Evolutionary conservation across 176 grass and related monocot genomes (phyloP), one percentile per base, ranked within the genome.

Genomic region (Carex scoparia): DNA sequence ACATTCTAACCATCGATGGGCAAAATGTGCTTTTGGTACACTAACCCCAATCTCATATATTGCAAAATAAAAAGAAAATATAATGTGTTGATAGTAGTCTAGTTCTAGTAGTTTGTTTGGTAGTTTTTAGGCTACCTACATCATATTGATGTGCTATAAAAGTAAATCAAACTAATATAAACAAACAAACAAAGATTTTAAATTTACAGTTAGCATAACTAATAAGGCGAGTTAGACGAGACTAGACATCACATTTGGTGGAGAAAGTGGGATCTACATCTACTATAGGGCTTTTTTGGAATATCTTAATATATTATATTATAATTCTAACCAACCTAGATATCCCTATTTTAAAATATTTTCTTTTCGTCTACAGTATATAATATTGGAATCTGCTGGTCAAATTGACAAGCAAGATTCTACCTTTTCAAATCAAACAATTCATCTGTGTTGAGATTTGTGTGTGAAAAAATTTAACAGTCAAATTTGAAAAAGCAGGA

Each of bases 111-210:
- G 12, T 28, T 57, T 16, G 28, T 33, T 77, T 31, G 74, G 28
- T 78, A 33, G 51, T 55, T 78, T 78, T 16, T 78, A 78, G 51
- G 51, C 51, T 32, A 78, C 51, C 74, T 57, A 78, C 13, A 23
- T 10, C 18, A 18, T 57, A 55, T 78, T 57, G 74, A 54, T 35
- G 13, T 56, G 51, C 14, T 78, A 55, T 78, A 35, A 58, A 53
- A 16, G 10, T 57, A 78, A 57, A 56, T 10, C 28, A 46, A 78
- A 78, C 51, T 35, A 55, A 78, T 57, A 16, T 57, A 77, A 78
- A 78, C 1, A 78, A 78, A 78, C 1, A 78, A 74, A 35, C 23
- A 74, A 74, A 74, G 3, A 7, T 49, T 74, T 27, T 11, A 51
- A 74, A 7, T n/a, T 55, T 46, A 72, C 13, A 33, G 28, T 78